Evolutionary conservation across 2,329 filamentous ascomycete species (phyloP), one percentile per base, ranked within the genome.

Genomic region (Ophiosphaerella herpotricha): DNA sequence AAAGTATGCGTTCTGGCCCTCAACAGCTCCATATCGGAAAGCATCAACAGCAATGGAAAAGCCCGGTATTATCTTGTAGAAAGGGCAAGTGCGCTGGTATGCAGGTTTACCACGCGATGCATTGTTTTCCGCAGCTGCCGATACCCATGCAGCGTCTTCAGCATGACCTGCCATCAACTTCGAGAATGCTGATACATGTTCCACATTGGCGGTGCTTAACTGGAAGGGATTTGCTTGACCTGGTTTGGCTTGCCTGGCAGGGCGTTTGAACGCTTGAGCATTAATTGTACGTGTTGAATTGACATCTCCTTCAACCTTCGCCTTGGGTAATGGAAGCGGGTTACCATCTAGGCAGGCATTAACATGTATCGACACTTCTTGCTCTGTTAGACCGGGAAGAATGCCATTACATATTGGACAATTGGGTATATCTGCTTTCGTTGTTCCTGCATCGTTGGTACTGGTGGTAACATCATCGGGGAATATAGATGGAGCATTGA

Each of bases 21-120:
- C 83, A 0, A 99, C 90, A 4, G 92, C 91, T 2, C 94, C 94
- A 66, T 97, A 99, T 16, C 93, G 86, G 67, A 99, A 96, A 0
- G 94, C 94, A 73, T 99, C 94, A 0, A 99, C 94, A 50, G 91
- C 95, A 45, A 97, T 95, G 57, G 83, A 90, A 64, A 97, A 88
- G 0, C 91, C 91, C 0, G 93, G 92, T 76, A 99, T 87, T 57
- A 97, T 97, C 74, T 99, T 99, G 78, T 99, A 99, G 66, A 99
- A 99, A 0, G 94, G 94, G 67, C 94, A 99, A 0, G 91, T 97
- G 41, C 94, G 85, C 66, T 93, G 84, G 64, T 93, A 94, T 0
- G 92, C 88, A 14, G 89, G 90, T 67, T 91, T 94, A 18, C 94
- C 93, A 35, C 90, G 83, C 2, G 91, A 86, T 1, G 88, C 83